These are phyloP conservation scores for Ceratobasidium sp. DNA, from an alignment of 1,284 basidiomycete species.

Conservation along the genomic window DNA sequence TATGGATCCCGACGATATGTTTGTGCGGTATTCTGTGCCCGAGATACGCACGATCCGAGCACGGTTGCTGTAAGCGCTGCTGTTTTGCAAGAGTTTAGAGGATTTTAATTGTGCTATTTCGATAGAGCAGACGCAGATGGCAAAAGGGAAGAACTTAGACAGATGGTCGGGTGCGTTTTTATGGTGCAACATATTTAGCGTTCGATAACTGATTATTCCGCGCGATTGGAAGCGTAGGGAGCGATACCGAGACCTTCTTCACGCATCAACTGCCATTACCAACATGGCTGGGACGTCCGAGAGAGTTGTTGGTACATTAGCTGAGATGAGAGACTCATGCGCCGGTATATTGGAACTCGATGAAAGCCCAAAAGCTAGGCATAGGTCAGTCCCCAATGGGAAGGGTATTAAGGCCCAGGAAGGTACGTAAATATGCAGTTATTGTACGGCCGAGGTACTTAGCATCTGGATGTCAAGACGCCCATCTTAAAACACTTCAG, in stretches of 20 bases:
- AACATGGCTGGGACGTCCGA: conserved; percentile 76
- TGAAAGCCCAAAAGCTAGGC: conserved; percentile 44
- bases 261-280: conserved; percentile 90
- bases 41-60: conserved; percentile 82
- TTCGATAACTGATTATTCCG: conserved; percentile 57
- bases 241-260: conserved; percentile 92
- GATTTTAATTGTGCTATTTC: conserved; percentile 12
- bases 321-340: conserved; percentile 70
- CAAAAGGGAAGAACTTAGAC: conserved; percentile 90
- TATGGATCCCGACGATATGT: conserved; percentile 84
- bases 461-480: conserved; percentile 62
- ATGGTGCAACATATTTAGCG: conserved; percentile 46
- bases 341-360: conserved; percentile 50
- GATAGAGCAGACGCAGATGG: conserved; percentile 86
- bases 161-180: conserved; percentile 92
- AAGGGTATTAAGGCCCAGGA: conserved; percentile 45
- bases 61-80: conserved; percentile 71
- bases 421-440: conserved; percentile 24
- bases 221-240: conserved; percentile 76
- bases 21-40: conserved; percentile 75
- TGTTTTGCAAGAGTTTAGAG: background rate
- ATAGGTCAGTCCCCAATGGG: conserved; percentile 37
- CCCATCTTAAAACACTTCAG: conserved; percentile 76
- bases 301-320: conserved; percentile 70
- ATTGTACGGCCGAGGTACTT: background rate